Base-by-base conservation (phyloP, 2,329 filamentous ascomycete species). In the Ilyonectria destructans region DNA sequence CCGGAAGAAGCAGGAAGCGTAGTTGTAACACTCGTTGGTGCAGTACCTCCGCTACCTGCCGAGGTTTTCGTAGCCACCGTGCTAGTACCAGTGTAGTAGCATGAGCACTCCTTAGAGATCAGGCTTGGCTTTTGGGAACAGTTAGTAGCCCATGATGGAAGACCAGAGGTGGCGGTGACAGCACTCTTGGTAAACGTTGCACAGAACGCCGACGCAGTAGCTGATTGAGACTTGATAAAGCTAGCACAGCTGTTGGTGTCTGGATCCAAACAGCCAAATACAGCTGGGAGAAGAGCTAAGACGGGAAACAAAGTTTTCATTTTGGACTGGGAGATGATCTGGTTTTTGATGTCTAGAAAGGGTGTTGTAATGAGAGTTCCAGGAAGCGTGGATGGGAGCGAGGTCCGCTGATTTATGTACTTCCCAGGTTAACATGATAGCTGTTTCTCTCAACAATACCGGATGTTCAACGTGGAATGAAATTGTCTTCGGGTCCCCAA, bases 1-100 rank as follows among this genome's bases (percentile, higher is more conserved):
- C 62, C 62, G 10, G 62, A 65, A 13, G 62, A 65, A 21, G 55
- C 49, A 17, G 62, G 62, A 21, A 65, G 62, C 21, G 56, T 60
- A 17, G 48, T 65, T 5, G 62, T 65, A 7, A 58, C 56, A 19
- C 52, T 37, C 12, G 54, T 57, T 7, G 35, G 35, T 43, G 19
- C 37, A 31, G 54, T 57, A 19, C 35, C 54, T 9, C 54, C 23
- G 15, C 54, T 29, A 19, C 54, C 26, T 4, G 37, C 35, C 4
- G 33, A 23, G 3, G 54, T 56, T 10, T n/a, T 15, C 19, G 54
- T 56, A n/a, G 19, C 19, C 19, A 7, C 31, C 35, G 54, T 26
- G 54, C 19, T 13, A 40, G 26, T 45, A 19, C 13, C 23, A 29
- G 31, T 45, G 37, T 57, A 57, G 35, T 57, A 57, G 54, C 54